Conservation (phyloP, 2,329 filamentous ascomycete species). For the Dactylellina sp. region DNA sequence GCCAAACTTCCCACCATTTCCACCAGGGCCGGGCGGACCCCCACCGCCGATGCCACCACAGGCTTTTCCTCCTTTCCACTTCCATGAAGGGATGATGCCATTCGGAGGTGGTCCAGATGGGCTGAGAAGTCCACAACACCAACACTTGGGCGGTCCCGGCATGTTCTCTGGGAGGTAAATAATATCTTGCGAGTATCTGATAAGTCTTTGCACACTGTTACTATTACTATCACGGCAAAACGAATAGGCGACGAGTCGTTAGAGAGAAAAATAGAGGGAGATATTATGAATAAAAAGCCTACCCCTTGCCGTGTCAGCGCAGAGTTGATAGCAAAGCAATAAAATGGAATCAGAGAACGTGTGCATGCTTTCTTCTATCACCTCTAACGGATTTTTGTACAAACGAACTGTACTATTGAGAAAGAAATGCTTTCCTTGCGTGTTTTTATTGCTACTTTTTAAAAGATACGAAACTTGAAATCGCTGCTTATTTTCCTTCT, state of each 20-base stretch:
- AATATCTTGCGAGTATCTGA: neutral
- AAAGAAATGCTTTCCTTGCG: neutral
- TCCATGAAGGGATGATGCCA: slow-evolving; percentile 53
- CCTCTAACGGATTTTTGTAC: too few relatives aligned
- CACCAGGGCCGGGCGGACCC: slow-evolving; percentile 34
- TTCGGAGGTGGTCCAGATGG: slow-evolving; percentile 46
- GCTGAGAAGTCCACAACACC: slow-evolving; percentile 49
- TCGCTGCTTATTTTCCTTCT: neutral
- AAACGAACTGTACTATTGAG: too few relatives aligned
- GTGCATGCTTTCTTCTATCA: too few relatives aligned
- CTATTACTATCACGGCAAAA: neutral
- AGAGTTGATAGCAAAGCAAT: too few relatives aligned
- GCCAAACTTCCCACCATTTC: slow-evolving; percentile 50
- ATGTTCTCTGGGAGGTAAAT: slow-evolving; percentile 52
- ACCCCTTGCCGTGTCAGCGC: too few relatives aligned
- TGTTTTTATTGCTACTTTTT: slow-evolving; percentile 13
- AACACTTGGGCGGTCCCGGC: slow-evolving; percentile 47
- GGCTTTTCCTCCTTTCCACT: slow-evolving; percentile 48
- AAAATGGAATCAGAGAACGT: too few relatives aligned
- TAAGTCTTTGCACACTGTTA: neutral
- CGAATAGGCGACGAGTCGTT: neutral
- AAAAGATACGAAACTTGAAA: slow-evolving; percentile 36
- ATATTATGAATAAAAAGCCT: too few relatives aligned
- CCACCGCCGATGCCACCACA: slow-evolving; percentile 37
- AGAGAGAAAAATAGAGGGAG: neutral